A percentile compares a stretch with the other conserved stretches of the same genome.
These are phyloP conservation scores for Cercospora sp. DNA, from an alignment of 2,329 filamentous ascomycete species.

Conservation along the genomic window DNA sequence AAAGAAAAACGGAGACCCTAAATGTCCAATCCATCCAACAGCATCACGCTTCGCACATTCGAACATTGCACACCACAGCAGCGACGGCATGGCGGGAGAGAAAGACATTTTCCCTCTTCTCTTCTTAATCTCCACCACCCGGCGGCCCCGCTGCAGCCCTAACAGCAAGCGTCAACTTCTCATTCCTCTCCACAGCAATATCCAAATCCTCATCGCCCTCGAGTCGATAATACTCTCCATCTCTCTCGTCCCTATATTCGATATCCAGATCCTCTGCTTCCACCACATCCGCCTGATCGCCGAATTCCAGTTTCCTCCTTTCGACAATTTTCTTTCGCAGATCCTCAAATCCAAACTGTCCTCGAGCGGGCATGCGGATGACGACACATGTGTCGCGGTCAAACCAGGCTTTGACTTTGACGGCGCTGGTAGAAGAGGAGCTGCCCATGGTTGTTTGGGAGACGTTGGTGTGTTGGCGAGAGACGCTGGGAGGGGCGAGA, in stretches of 20 bases:
- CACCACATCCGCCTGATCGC: constrained; percentile 32
- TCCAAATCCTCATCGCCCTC: constrained; percentile 80
- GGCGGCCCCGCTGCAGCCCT: constrained; percentile 25
- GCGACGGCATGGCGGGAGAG: neutral
- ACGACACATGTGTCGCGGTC: constrained; percentile 83
- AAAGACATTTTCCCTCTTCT: neutral
- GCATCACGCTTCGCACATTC: neutral
- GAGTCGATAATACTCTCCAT: constrained; percentile 71
- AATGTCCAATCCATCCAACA: neutral
- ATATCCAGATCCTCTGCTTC: constrained; percentile 63
- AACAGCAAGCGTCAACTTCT: constrained; percentile 72
- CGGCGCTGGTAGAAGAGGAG: constrained; percentile 35
- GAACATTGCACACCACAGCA: neutral
- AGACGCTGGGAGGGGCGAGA: constrained; percentile 4
- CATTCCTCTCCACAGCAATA: constrained; percentile 76
- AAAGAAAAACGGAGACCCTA: neutral
- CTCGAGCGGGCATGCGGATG: constrained; percentile 78
- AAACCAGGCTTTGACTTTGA: constrained; percentile 96
- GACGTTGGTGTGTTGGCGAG: constrained; percentile 12
- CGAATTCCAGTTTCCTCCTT: constrained; percentile 68
- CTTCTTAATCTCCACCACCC: neutral
- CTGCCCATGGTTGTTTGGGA: constrained; percentile 23
- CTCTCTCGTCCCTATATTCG: constrained; percentile 82
- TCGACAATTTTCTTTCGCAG: constrained; percentile 83
- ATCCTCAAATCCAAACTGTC: constrained; percentile 67